phyloP scores from a whole-genome alignment of 495 filamentous ascomycete genomes.

The Lasiosphaeris hirsuta region DNA sequence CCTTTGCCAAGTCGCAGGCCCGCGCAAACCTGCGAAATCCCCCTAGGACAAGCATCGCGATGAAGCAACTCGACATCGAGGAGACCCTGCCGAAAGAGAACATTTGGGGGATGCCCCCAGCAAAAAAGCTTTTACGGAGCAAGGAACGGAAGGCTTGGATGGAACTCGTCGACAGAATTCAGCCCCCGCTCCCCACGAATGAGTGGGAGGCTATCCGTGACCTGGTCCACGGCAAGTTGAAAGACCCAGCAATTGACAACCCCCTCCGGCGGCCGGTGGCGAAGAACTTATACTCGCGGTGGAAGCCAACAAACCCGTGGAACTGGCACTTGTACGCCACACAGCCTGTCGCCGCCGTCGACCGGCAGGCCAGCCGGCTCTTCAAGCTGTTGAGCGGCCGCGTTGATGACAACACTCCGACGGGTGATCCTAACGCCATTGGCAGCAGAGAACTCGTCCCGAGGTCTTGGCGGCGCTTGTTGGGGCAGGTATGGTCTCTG shows the following conservation, averaged over 20 bases:
- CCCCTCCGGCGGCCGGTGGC: slow-evolving; percentile 27
- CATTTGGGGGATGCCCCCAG: slow-evolving; percentile 59
- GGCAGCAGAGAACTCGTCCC: slow-evolving; percentile 23
- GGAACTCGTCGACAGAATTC: slow-evolving; percentile 47
- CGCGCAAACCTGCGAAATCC: slow-evolving; percentile 4
- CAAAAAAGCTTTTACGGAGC: slow-evolving; percentile 51
- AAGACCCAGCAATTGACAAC: slow-evolving; percentile 27
- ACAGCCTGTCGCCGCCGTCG: slow-evolving; percentile 16
- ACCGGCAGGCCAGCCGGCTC: slow-evolving; percentile 14
- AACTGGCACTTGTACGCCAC: slow-evolving; percentile 26
- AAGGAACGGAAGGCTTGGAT: slow-evolving; percentile 61
- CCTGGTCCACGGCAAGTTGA: slow-evolving; percentile 55
- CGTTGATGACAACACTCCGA: slow-evolving; percentile 33
- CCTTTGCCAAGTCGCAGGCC: slow-evolving; percentile 29
- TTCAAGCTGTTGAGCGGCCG: slow-evolving; percentile 34
- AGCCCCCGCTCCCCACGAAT: slow-evolving; percentile 67
- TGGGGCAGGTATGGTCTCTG: slow-evolving; percentile 33
- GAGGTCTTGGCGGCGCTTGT: slow-evolving; percentile 29
- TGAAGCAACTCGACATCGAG: slow-evolving; percentile 44
- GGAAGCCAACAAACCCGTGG: slow-evolving; percentile 11
- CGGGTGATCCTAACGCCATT: slow-evolving; percentile 28
- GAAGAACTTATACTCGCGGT: neutral
- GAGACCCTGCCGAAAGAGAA: slow-evolving; percentile 56
- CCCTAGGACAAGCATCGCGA: slow-evolving; percentile 30
- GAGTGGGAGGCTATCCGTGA: slow-evolving; percentile 63